A percentile compares a stretch with the other conserved stretches of the same genome.
Conservation (phyloP, 2,329 filamentous ascomycete species). For the Calonectria multiphialidica region DNA sequence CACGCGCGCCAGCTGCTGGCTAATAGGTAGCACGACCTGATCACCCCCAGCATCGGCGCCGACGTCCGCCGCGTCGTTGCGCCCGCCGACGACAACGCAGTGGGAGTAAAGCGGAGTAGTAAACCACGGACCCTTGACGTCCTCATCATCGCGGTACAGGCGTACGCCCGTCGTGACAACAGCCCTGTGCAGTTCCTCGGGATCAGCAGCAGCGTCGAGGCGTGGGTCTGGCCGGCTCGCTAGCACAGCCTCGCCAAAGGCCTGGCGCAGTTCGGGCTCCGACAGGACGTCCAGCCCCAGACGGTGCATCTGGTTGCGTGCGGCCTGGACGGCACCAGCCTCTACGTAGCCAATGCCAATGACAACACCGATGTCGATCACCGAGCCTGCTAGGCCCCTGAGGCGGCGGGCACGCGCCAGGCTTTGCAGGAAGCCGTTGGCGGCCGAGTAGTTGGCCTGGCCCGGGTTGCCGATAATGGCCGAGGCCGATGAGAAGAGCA, state of each 20-base stretch:
- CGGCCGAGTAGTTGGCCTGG: conserved; percentile 17
- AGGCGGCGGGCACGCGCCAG: conserved; percentile 42
- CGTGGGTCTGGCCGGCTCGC: too few relatives aligned
- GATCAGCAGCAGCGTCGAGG: too few relatives aligned
- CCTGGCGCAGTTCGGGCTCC: not conserved
- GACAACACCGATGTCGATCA: conserved; percentile 39
- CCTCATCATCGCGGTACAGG: not conserved
- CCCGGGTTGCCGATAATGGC: conserved; percentile 20
- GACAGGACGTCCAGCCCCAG: not conserved
- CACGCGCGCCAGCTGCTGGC: not conserved
- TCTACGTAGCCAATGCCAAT: not conserved
- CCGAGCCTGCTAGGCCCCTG: too few relatives aligned
- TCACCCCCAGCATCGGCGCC: not conserved
- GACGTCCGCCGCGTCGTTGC: not conserved
- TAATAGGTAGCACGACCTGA: not conserved
- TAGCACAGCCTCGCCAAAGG: not conserved
- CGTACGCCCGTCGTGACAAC: not conserved
- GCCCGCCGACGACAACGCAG: not conserved
- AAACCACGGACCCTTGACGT: not conserved
- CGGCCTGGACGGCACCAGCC: too few relatives aligned
- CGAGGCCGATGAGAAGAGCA: conserved; percentile 20
- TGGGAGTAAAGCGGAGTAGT: not conserved
- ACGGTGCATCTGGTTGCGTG: not conserved
- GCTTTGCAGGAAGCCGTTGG: conserved; percentile 23
- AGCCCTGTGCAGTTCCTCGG: not conserved